These are phyloP conservation scores for Ceratobasidium sp. DNA, from an alignment of 1,284 basidiomycete genomes.

Conservation along the genomic window DNA sequence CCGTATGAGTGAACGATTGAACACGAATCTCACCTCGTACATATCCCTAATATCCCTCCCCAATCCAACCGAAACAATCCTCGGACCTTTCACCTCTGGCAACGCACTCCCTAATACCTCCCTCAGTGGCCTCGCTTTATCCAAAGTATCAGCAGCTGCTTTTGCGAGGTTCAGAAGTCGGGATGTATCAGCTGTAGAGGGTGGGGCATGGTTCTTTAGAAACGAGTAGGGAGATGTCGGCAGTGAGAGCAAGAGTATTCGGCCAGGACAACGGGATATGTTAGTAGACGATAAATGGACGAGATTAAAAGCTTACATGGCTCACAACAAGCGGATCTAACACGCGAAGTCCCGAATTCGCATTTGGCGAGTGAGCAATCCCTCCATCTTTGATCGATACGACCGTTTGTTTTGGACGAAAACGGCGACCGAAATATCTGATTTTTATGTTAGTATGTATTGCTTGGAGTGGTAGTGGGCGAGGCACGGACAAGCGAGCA, in stretches of 20 bases:
- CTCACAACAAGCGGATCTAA: conserved; percentile 23
- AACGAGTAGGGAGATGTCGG: background rate
- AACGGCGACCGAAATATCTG: conserved; percentile 36
- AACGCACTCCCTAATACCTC: conserved; percentile 22
- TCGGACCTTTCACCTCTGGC: conserved; percentile 18
- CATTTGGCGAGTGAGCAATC: conserved; percentile 1
- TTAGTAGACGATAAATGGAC: background rate
- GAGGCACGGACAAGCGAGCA: no score
- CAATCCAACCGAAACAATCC: conserved; percentile 13
- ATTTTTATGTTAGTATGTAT: no score
- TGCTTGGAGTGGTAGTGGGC: no score
- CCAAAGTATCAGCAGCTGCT: conserved; percentile 23
- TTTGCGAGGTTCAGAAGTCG: conserved; percentile 35
- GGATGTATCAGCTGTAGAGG: conserved; percentile 25
- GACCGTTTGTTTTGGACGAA: conserved; percentile 30
- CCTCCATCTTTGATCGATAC: conserved; percentile 30
- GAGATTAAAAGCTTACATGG: conserved; percentile 11
- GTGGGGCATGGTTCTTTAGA: conserved; percentile 2
- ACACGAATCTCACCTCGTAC: conserved; percentile 16
- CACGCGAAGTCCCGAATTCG: conserved; percentile 12
- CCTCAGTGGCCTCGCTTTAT: conserved; percentile 27
- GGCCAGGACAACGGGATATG: no score
- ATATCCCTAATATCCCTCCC: conserved; percentile 31
- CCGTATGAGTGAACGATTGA: background rate
- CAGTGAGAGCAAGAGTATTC: no score